Conservation (phyloP, 805 yeast species). For the Cyberlindnera maritima region DNA sequence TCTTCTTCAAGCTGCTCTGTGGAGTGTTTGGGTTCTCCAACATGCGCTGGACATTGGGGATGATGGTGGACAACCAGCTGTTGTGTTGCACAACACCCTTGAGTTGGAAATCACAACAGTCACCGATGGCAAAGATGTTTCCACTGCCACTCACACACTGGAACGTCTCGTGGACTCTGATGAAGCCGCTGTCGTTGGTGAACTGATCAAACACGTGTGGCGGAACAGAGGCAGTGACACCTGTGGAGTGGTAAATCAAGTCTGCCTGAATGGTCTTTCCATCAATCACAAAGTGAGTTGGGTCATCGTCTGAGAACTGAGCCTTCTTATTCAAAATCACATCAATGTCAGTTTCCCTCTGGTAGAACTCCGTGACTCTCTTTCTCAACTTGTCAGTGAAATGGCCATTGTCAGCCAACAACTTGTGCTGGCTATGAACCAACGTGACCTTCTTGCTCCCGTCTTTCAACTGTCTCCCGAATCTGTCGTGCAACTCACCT, state of each 20-base stretch:
- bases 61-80: conserved; percentile 17
- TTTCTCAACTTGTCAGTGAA: conserved; percentile 16
- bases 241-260: conserved; percentile 17
- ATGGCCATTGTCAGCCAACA: conserved; percentile 16
- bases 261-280: conserved; percentile 19
- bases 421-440: conserved; percentile 13
- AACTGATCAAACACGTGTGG: conserved; percentile 12
- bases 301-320: conserved; percentile 1
- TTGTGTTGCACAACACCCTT: conserved; percentile 22
- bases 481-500: conserved; percentile 31
- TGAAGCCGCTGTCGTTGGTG: conserved; percentile 17
- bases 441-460: conserved; percentile 19
- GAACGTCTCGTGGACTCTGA: conserved; percentile 24
- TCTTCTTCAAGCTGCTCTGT: background rate
- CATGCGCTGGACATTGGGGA: conserved; percentile 18
- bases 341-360: conserved; percentile 17
- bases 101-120: conserved; percentile 24
- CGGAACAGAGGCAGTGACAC: conserved; percentile 25
- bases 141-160: conserved; percentile 21
- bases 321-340: conserved; percentile 17
- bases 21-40: background rate
- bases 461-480: conserved; percentile 12
- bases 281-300: background rate
- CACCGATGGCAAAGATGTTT: conserved; percentile 34
- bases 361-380: conserved; percentile 17